Conservation (phyloP, 345 rosid genomes). For the Arabidopsis suecica region DNA sequence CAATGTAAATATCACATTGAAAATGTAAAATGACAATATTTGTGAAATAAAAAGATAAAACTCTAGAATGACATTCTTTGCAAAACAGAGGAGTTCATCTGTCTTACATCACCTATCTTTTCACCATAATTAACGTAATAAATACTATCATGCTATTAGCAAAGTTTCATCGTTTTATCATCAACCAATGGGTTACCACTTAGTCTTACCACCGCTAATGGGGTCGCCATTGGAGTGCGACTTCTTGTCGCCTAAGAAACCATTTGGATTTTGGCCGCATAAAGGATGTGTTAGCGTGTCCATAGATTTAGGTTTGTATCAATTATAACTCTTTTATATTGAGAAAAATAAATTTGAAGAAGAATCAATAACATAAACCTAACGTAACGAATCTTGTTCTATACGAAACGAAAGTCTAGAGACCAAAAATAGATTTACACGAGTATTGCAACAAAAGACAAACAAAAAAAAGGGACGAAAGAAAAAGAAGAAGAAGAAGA, state of each 20-base stretch:
- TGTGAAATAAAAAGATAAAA: too few relatives aligned
- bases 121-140: neutral
- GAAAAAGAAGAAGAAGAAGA: neutral
- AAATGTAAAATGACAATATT: too few relatives aligned
- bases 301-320: neutral
- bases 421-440: neutral
- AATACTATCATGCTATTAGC: slow-evolving; percentile 2
- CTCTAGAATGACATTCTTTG: too few relatives aligned
- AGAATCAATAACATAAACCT: neutral
- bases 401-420: neutral
- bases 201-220: neutral
- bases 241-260: slow-evolving; percentile 12
- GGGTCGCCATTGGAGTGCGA: neutral
- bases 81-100: neutral
- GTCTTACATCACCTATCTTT: slow-evolving; percentile 6
- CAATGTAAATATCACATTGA: too few relatives aligned
- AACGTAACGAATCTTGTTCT: too few relatives aligned
- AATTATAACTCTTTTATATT: neutral
- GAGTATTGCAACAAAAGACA: neutral
- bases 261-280: slow-evolving; percentile 15
- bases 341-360: neutral
- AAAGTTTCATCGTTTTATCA: slow-evolving; percentile 24
- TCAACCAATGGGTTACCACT: slow-evolving; percentile 12
- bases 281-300: slow-evolving; percentile 9
- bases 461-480: neutral